A percentile compares a stretch with the other conserved stretches of the same genome.
These are phyloP conservation scores for Pichia terricola DNA, from an alignment of 1,139 yeast genomes.

Conservation along the genomic window DNA sequence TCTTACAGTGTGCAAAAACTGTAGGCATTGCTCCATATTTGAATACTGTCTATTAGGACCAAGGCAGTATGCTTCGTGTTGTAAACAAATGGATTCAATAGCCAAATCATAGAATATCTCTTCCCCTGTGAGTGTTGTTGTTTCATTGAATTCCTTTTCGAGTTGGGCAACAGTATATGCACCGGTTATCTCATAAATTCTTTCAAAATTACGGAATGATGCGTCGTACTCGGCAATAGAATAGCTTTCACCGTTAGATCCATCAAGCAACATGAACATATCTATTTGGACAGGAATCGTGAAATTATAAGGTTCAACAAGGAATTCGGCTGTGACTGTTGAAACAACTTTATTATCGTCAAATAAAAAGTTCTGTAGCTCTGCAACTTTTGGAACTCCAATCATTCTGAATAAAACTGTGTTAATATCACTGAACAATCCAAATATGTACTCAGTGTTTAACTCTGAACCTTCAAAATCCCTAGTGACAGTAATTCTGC, in stretches of 20 bases:
- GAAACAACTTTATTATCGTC: conserved; percentile 1
- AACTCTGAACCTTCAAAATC: neutral
- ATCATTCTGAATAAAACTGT: conserved; percentile 1
- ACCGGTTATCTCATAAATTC: no score
- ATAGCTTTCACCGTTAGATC: conserved; percentile 1
- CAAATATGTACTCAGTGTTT: neutral
- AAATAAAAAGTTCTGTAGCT: neutral
- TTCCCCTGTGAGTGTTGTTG: no score
- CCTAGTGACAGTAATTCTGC: neutral
- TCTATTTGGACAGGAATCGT: neutral
- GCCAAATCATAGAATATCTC: no score
- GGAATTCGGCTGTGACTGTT: neutral
- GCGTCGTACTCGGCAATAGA: neutral
- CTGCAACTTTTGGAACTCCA: neutral
- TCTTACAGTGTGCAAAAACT: no score
- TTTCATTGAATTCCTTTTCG: no score
- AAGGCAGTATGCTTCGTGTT: no score
- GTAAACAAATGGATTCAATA: no score
- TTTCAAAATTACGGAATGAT: no score
- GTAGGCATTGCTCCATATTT: no score
- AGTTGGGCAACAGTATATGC: no score
- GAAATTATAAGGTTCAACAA: neutral
- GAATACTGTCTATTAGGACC: no score
- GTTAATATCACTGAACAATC: neutral
- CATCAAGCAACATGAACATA: neutral